Base-by-base conservation (phyloP, 805 yeast species). In the Nakazawaea pomicola region DNA sequence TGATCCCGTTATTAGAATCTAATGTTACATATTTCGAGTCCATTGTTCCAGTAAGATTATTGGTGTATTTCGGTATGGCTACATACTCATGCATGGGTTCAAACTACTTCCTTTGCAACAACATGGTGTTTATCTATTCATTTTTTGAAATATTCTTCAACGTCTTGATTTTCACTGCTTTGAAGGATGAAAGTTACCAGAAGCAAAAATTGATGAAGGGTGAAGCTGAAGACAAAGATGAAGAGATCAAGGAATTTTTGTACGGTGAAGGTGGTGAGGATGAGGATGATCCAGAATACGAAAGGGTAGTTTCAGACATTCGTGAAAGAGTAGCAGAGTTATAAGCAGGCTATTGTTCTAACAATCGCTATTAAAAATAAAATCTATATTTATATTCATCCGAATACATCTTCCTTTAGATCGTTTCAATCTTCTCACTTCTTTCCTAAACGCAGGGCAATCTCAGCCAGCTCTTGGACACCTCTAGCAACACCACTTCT, bases 401-500 rank as follows among this genome's bases (percentile, higher is more conserved):
- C n/a, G n/a, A n/a, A n/a, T 36, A 28, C n/a, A 33, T 27, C 21
- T 23, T 15, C 16, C 9, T 24, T 24, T 9, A 9, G 9, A 24
- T n/a, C n/a, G n/a, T n/a, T n/a, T n/a, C n/a, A n/a, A n/a, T n/a
- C n/a, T n/a, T n/a, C n/a, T n/a, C n/a, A 63, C 53, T 77, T 74
- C 63, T 75, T 75, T 16, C 82, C 83, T 31, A 78, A 52, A 25
- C 61, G 61, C 28, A 74, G 56, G 11, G 96, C 89, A 42, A 89
- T 83, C 45, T 73, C 73, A n/a, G 97, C 87, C 27, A 97, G 91
- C 58, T 88, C 95, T 60, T 86, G 88, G 19, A 93, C 83, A 29
- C 95, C 96, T 53, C 88, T 74, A 36, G 95, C 78, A 53, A 93
- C 83, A 18, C 88, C 91, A 34, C 87, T 75, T 65, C 96, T 82